These are phyloP conservation scores for Camellia lanceoleosa DNA, from an alignment of 148 eudicot species.

Conservation along the genomic window DNA sequence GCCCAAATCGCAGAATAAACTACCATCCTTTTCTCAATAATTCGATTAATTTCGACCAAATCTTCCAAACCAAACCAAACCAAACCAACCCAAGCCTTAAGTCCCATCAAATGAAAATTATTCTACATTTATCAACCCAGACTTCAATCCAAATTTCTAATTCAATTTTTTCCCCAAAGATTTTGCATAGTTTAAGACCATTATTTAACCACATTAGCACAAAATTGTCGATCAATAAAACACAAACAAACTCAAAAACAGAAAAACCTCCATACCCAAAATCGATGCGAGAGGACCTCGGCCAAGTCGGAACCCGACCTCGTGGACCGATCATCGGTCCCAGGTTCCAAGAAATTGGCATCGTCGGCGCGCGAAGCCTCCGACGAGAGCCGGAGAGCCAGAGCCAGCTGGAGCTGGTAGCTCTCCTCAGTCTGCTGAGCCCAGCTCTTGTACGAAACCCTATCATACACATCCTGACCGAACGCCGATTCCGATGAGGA, in stretches of 20 bases:
- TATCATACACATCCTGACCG: constrained; percentile 4
- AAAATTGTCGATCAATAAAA: neutral
- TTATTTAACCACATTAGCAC: neutral
- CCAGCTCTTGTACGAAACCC: constrained; percentile 50
- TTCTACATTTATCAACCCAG: neutral
- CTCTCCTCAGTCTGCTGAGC: constrained; percentile 77
- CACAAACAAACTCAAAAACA: neutral
- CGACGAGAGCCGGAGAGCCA: constrained; percentile 52
- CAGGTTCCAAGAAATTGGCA: constrained; percentile 50
- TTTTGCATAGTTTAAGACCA: neutral
- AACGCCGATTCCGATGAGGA: constrained; percentile 30
- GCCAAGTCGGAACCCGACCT: constrained; percentile 26
- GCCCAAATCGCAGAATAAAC: neutral
- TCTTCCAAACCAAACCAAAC: no score
- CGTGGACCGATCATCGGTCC: constrained; percentile 24
- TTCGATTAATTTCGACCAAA: neutral
- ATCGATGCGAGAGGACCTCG: constrained; percentile 54
- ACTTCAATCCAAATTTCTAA: neutral
- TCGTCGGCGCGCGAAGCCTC: constrained; percentile 59
- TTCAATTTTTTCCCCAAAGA: neutral
- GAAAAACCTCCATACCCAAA: constrained; percentile 40
- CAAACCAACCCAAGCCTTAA: no score
- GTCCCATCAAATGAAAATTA: no score
- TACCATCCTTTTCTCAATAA: neutral
- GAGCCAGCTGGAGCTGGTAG: constrained; percentile 64